phyloP scores from a whole-genome alignment of 2,329 filamentous ascomycete genomes.

The Fusarium odoratissimum region DNA sequence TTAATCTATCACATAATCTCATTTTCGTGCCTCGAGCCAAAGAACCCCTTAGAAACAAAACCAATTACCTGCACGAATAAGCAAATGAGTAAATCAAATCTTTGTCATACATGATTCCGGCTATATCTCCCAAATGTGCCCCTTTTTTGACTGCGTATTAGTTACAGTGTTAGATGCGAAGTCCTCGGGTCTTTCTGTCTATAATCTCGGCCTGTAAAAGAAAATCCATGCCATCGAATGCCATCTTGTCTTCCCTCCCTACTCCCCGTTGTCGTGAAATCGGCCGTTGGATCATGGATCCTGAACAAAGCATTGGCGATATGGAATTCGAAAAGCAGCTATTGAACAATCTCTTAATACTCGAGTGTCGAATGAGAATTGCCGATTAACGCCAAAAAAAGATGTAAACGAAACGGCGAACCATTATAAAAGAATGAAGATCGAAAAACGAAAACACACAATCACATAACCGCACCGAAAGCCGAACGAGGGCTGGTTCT shows the following conservation, averaged over 20 bases:
- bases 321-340: constrained; percentile 22
- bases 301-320: constrained; percentile 41
- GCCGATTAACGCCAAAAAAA: constrained; percentile 39
- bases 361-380: constrained; percentile 23
- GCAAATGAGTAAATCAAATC: constrained; percentile 44
- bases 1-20: constrained; percentile 40
- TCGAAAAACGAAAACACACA: constrained; percentile 11
- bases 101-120: constrained; percentile 51
- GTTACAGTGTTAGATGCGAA: constrained; percentile 51
- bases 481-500: constrained; percentile 21
- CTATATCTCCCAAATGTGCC: constrained; percentile 48
- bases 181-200: constrained; percentile 50
- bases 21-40: constrained; percentile 33
- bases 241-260: constrained; percentile 43
- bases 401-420: constrained; percentile 27
- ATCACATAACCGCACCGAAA: constrained; percentile 22
- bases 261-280: constrained; percentile 40
- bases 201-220: constrained; percentile 50
- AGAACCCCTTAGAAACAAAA: constrained; percentile 33
- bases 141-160: constrained; percentile 53
- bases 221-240: constrained; percentile 46
- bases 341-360: constrained; percentile 37
- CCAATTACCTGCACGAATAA: constrained; percentile 36
- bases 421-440: neutral
- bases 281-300: constrained; percentile 41